Base-by-base conservation (phyloP, 768 basidiomycete genomes). In the Asterophora parasitica region DNA sequence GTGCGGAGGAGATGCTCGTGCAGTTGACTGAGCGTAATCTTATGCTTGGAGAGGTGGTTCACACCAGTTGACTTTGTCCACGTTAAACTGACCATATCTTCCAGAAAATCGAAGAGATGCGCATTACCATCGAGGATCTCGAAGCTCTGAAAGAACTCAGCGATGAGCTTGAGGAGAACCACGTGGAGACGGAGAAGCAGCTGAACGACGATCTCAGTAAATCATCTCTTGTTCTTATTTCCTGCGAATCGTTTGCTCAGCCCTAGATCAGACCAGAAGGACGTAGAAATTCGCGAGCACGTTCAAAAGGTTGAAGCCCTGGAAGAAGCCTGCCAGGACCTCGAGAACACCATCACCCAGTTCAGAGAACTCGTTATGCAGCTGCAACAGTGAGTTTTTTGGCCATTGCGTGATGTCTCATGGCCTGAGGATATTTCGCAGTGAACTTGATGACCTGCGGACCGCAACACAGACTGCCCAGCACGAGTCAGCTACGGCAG, bases 41-140 rank as follows among this genome's bases (percentile, higher is more conserved):
- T 15, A 79, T 86, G 67, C 79, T 97, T 38, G 86, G 90, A 51
- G 95, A 97, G 76, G 92, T 91, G 55, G 44, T 67, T 56, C 4
- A 23, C 17, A 19, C 27, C n/a, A 4, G 7, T 17, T 15, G 9
- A 39, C 39, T 8, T 41, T 41, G 4, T 38, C 17, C 23, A 23
- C 23, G 6, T 37, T 36, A 4, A 15, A 2, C 30, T 44, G 17
- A 34, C n/a, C 12, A 33, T 7, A 19, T 40, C 27, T 31, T 17
- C 4, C 58, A 94, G 90, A 94, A 93, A 82, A 92, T 97, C 54
- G 96, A 98, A 63, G 93, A 97, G 66, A 94, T 97, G 88, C 81
- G 92, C 10, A 85, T 91, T 46, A 90, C 89, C 0, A 92, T 98
- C 46, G 95, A 98, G 63, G 96, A 99, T 58, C 81, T 97, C 3